Evolutionary conservation across 2,329 filamentous ascomycete genomes (phyloP).

Genomic region (Triangularia verruculosa): DNA sequence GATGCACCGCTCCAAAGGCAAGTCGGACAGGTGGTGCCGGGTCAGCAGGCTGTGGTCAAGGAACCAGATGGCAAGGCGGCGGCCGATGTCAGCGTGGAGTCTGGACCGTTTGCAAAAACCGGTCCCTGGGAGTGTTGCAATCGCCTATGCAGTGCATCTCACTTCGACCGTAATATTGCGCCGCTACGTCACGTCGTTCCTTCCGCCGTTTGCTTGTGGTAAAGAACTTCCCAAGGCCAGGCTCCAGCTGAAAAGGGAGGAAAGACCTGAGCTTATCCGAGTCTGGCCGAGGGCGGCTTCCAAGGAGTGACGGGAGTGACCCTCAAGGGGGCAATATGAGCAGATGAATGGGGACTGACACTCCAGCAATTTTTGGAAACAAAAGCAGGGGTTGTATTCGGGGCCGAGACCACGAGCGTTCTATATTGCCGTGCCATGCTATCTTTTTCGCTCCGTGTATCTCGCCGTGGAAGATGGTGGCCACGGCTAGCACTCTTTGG

Average conservation of each 20-base stretch:
- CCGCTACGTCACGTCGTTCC: conserved; percentile 10
- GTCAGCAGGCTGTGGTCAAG: conserved; percentile 2
- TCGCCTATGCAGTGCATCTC: conserved; percentile 27
- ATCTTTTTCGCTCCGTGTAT: conserved; percentile 14
- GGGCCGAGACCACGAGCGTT: conserved; percentile 14
- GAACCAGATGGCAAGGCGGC: conserved; percentile 2
- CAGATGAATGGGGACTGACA: conserved; percentile 1
- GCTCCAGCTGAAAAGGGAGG: conserved; percentile 1
- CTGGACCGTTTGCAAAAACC: conserved; percentile 14
- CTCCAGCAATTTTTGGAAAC: conserved; percentile 18
- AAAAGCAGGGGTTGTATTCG: conserved; percentile 12
- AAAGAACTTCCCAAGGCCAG: neutral
- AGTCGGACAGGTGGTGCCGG: conserved; percentile 18
- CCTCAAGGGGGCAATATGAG: neutral
- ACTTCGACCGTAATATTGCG: conserved; percentile 17
- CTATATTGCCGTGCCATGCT: conserved; percentile 21
- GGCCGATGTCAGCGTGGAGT: conserved; percentile 15
- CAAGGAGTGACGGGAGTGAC: too few species aligned
- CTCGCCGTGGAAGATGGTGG: conserved; percentile 15
- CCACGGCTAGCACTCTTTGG: neutral
- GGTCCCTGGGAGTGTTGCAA: conserved; percentile 24
- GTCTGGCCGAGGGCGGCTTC: neutral
- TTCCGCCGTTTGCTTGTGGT: conserved; percentile 7
- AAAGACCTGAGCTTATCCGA: conserved; percentile 7
- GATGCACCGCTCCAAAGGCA: conserved; percentile 10